Evolutionary conservation across 1,139 yeast species (phyloP).

Genomic region (Blastobotrys buckinghamii): DNA sequence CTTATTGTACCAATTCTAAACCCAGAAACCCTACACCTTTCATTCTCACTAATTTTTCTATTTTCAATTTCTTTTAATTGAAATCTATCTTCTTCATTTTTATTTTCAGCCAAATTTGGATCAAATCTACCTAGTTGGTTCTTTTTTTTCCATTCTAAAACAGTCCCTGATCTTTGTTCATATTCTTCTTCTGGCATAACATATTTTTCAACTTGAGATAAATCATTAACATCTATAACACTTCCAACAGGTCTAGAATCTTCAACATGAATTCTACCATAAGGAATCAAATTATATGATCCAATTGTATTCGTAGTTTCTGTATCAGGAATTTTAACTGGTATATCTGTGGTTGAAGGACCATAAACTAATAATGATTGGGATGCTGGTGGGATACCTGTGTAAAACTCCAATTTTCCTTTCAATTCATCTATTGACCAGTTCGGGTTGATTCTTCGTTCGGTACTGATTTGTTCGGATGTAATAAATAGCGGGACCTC

Average conservation of each 20-base stretch:
- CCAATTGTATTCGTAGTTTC: slow-evolving; percentile 24
- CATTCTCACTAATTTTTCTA: slow-evolving; percentile 29
- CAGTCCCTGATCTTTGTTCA: slow-evolving; percentile 53
- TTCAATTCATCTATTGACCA: slow-evolving; percentile 59
- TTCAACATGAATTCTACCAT: slow-evolving; percentile 34
- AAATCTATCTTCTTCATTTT: slow-evolving; percentile 23
- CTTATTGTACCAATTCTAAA: slow-evolving; percentile 63
- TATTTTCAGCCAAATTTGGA: slow-evolving; percentile 40
- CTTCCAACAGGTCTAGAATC: slow-evolving; percentile 36
- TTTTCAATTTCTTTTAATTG: neutral
- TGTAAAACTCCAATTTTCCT: slow-evolving; percentile 56
- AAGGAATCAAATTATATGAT: slow-evolving; percentile 18
- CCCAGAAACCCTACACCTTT: slow-evolving; percentile 38
- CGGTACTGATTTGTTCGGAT: slow-evolving; percentile 64
- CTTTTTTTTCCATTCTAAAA: slow-evolving; percentile 67
- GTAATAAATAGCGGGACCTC: slow-evolving; percentile 50
- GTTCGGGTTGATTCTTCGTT: slow-evolving; percentile 56
- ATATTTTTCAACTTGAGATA: slow-evolving; percentile 39
- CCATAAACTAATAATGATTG: slow-evolving; percentile 50
- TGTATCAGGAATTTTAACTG: slow-evolving; percentile 21
- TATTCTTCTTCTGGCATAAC: slow-evolving; percentile 64
- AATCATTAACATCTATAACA: slow-evolving; percentile 32
- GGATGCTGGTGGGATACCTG: slow-evolving; percentile 65
- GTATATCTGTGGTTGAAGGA: slow-evolving; percentile 32
- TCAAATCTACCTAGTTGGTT: slow-evolving; percentile 68